Conservation (phyloP, 2,329 filamentous ascomycete genomes). For the Malbranchea zuffiana region DNA sequence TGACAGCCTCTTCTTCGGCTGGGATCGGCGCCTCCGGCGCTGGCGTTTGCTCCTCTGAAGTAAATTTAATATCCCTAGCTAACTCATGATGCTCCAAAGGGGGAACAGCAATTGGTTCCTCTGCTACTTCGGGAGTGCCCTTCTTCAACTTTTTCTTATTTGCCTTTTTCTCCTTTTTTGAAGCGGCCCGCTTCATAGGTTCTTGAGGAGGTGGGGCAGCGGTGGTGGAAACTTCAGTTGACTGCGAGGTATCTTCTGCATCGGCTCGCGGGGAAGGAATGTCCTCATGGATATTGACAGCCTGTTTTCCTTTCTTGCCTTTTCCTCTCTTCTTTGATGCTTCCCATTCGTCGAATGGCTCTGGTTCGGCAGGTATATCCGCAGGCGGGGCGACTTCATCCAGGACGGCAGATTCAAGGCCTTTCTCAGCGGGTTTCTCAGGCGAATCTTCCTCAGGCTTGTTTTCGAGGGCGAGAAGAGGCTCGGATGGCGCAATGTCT, state of each 20-base stretch:
- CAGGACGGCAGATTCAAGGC: background rate
- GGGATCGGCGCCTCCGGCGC: too few relatives aligned
- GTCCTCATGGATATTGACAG: too few relatives aligned
- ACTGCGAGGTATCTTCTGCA: background rate
- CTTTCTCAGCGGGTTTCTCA: background rate
- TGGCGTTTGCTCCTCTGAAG: too few relatives aligned
- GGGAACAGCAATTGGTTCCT: background rate
- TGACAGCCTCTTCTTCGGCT: too few relatives aligned
- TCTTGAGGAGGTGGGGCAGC: background rate
- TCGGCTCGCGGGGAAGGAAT: too few relatives aligned
- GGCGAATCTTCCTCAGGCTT: background rate
- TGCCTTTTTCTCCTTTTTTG: constrained; percentile 6
- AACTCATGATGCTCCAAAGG: too few relatives aligned
- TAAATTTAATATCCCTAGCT: too few relatives aligned
- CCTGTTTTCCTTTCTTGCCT: background rate
- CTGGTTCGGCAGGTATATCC: too few relatives aligned
- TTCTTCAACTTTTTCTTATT: constrained; percentile 11
- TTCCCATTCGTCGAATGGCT: background rate
- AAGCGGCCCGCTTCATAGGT: background rate
- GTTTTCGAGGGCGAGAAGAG: constrained; percentile 6
- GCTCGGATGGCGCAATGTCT: background rate
- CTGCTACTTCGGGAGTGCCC: background rate
- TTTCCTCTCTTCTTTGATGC: background rate
- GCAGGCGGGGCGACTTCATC: too few relatives aligned
- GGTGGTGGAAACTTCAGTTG: background rate